Conservation (phyloP, 192 early-diverging fungal genomes). For the Coemansia sp. region DNA sequence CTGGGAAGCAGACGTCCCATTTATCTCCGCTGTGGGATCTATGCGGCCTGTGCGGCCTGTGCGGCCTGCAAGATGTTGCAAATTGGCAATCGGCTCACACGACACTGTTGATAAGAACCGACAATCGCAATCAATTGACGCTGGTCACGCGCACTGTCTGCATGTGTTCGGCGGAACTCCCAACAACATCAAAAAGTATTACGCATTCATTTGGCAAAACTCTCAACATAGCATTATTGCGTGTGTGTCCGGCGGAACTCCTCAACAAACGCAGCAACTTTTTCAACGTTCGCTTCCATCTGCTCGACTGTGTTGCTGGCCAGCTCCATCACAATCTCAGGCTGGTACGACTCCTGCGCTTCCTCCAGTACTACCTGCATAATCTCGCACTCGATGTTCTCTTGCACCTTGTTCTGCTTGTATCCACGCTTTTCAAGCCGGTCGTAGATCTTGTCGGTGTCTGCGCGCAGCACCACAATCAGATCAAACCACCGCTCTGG, state of each 20-base stretch:
- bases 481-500: conserved; percentile 98
- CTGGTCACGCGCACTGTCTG: not conserved
- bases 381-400: conserved; percentile 97
- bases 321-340: conserved; percentile 80
- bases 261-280: conserved; percentile 70
- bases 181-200: no score
- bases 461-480: conserved; percentile 83
- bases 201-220: no score
- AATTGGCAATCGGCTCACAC: not conserved
- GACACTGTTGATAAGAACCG: not conserved
- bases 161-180: not conserved
- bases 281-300: conserved; percentile 89
- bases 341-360: conserved; percentile 77
- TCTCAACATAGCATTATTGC: not conserved
- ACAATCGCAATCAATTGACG: not conserved
- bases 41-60: not conserved
- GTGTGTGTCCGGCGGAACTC: conserved; percentile 30
- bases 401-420: conserved; percentile 76
- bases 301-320: conserved; percentile 77
- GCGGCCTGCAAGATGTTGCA: not conserved
- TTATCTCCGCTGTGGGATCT: not conserved
- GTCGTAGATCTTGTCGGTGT: conserved; percentile 75
- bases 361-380: conserved; percentile 94
- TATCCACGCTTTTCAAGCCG: conserved; percentile 81
- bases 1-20: not conserved